phyloP scores from a whole-genome alignment of 345 rosid genomes.

The Euphorbia lathyris region DNA sequence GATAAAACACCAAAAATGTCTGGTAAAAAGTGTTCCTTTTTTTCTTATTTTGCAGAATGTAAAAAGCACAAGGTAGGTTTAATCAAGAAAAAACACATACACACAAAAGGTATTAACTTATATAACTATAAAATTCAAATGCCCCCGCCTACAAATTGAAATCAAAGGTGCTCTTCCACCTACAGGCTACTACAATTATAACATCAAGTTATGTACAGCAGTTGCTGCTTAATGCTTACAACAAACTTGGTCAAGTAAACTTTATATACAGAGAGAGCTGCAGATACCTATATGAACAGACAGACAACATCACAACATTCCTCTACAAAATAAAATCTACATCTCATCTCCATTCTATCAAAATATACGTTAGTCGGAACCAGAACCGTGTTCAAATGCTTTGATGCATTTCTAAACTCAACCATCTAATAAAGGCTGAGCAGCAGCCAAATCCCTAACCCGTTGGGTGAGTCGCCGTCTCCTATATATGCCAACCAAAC shows the following conservation, averaged over 20 bases:
- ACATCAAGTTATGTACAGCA: conserved; percentile 1
- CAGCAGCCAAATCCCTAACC: conserved; percentile 53
- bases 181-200: no score
- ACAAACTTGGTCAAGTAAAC: neutral
- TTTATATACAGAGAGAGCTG: neutral
- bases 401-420: conserved; percentile 14
- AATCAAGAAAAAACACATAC: no score
- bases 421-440: conserved; percentile 31
- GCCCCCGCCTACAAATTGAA: no score
- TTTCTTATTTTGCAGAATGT: no score
- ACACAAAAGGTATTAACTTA: no score
- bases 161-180: no score
- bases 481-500: conserved; percentile 51
- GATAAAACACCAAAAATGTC: no score
- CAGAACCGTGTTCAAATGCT: neutral
- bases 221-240: neutral
- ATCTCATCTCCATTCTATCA: conserved; percentile 1
- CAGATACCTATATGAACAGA: neutral
- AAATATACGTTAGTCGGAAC: neutral
- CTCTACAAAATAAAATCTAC: neutral
- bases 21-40: no score
- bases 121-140: no score
- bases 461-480: conserved; percentile 55
- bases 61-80: no score
- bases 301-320: neutral